These are phyloP conservation scores for Trypanosoma lewisi DNA, from an alignment of 208 protist genomes.

Conservation along the genomic window DNA sequence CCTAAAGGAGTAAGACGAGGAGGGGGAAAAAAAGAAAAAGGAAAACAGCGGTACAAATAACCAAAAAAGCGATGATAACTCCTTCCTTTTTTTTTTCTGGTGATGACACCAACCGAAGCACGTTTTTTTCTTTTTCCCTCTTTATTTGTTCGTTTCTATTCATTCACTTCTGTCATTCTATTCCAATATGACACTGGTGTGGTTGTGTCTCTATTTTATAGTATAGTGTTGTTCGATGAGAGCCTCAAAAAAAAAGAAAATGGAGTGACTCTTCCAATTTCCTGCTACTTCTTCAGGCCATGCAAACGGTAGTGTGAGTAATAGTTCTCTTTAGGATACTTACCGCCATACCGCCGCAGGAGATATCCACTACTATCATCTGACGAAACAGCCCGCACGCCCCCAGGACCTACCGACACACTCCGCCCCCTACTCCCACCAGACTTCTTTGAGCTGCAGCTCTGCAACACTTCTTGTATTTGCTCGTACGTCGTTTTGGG, in stretches of 20 bases:
- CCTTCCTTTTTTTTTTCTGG: too few species aligned
- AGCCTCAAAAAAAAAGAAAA: constrained; percentile 16
- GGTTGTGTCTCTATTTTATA: neutral
- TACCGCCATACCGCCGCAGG: constrained; percentile 68
- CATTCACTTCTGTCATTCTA: neutral
- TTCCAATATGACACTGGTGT: neutral
- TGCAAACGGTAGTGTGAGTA: constrained; percentile 73
- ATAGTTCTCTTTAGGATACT: constrained; percentile 47
- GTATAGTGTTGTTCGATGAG: neutral
- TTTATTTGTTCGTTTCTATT: neutral
- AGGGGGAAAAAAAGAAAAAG: too few species aligned
- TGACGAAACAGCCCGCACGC: neutral
- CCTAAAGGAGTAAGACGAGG: too few species aligned
- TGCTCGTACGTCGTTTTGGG: constrained; percentile 34
- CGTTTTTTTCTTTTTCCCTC: neutral
- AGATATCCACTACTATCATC: constrained; percentile 58
- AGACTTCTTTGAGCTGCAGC: neutral
- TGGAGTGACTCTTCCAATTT: neutral
- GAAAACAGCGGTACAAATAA: too few species aligned
- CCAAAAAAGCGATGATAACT: too few species aligned
- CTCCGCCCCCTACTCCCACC: neutral
- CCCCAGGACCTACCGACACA: constrained; percentile 5
- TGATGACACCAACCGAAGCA: neutral
- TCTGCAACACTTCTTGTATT: constrained; percentile 28
- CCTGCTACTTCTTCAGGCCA: constrained; percentile 39